These are phyloP conservation scores for Xerophyta viscosa DNA, from an alignment of 106 monocot genomes.

Conservation along the genomic window DNA sequence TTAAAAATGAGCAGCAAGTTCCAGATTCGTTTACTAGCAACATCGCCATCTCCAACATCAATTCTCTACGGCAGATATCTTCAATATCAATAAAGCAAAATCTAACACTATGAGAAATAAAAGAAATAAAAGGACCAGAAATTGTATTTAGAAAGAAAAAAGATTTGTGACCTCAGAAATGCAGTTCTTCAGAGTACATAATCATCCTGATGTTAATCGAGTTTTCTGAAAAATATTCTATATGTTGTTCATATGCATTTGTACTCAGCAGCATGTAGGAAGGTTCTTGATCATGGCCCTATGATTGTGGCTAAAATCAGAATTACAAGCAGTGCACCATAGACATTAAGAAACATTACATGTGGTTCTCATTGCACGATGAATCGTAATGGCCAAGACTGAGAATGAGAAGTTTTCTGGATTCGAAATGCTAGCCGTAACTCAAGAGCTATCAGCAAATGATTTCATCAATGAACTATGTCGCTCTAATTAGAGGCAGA, in stretches of 20 bases:
- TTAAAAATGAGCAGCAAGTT: neutral
- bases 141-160: too few relatives aligned
- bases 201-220: too few relatives aligned
- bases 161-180: too few relatives aligned
- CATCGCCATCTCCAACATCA: slow-evolving; percentile 59
- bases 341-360: slow-evolving; percentile 27
- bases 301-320: too few relatives aligned
- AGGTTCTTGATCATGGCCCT: too few relatives aligned
- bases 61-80: slow-evolving; percentile 82
- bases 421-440: slow-evolving; percentile 52
- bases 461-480: neutral
- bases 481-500: too few relatives aligned
- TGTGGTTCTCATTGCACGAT: too few relatives aligned
- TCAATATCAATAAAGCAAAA: slow-evolving; percentile 10
- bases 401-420: slow-evolving; percentile 67
- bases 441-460: neutral
- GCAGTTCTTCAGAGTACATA: too few relatives aligned
- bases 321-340: too few relatives aligned
- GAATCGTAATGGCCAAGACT: slow-evolving; percentile 57
- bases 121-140: neutral
- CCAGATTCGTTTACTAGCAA: slow-evolving; percentile 23
- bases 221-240: too few relatives aligned
- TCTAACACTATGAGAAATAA: neutral
- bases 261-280: too few relatives aligned
- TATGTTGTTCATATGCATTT: too few relatives aligned